Base-by-base conservation (phyloP, 305 asterid species). In the Solanum hybrid region DNA sequence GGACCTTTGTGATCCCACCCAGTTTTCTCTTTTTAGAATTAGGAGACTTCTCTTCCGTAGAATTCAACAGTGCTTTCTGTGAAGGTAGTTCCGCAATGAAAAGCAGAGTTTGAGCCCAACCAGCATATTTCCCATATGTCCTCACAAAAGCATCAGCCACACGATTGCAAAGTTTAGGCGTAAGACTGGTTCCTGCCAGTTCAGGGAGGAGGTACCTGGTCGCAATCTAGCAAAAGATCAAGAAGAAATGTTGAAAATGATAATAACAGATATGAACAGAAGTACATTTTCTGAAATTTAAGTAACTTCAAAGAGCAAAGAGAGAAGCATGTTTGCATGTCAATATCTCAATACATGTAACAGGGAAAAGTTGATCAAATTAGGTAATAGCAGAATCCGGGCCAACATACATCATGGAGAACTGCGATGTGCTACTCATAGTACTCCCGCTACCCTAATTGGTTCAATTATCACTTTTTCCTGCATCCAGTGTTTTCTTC, bases 31-130 rank as follows among this genome's bases (percentile, higher is more conserved):
- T 94, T 87, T 78, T 93, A 88, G 91, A 60, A 85, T 93, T 91
- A 80, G 88, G 86, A 27, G 92, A 22, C 89, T 85, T 93, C 78
- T 45, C 89, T 88, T 88, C 91, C 37, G 86, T 87, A 22, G 88
- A 88, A 56, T 42, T 89, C 89, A 95, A 87, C 69, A 95, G 88
- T 27, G 98, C 94, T 93, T 94, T 95, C 92, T 97, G 99, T 78
- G 99, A 92, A 89, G 99, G 99, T 86, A 96, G 93, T 91, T 96
- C 98, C 17, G 99, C 91, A 89, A 97, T 95, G 94, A 97, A 97
- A 35, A 97, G 98, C 86, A 96, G 95, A 86, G 99, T 97, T 88
- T 97, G 99, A 17, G 99, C 99, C 99, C 99, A 97, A 29, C 99
- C 99, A 13, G 99, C 99, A 92, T 94, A 97, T 91, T 94, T 96